These are phyloP conservation scores for Alternaria hordeiaustralica DNA, from an alignment of 2,329 filamentous ascomycete genomes.

Conservation along the genomic window DNA sequence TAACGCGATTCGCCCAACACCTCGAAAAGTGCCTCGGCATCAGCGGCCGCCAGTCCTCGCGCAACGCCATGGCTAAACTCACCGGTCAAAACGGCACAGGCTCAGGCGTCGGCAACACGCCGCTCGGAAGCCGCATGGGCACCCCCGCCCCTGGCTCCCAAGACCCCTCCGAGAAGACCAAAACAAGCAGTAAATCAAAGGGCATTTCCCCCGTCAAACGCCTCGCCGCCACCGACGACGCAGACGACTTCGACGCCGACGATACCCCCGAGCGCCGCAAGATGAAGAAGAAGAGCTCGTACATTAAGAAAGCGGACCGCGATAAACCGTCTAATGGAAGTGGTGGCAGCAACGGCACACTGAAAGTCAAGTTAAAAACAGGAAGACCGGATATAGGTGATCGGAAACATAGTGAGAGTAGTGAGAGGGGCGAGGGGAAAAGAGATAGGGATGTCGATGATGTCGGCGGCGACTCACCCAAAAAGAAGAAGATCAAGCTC, in stretches of 20 bases:
- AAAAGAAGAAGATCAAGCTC: constrained; percentile 50
- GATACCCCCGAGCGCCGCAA: constrained; percentile 52
- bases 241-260: constrained; percentile 49
- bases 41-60: constrained; percentile 58
- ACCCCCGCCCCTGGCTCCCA: constrained; percentile 49
- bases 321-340: constrained; percentile 30
- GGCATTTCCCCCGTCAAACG: constrained; percentile 38
- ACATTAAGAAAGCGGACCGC: constrained; percentile 50
- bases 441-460: constrained; percentile 44
- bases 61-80: constrained; percentile 58
- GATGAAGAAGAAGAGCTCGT: constrained; percentile 58
- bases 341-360: constrained; percentile 10
- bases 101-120: constrained; percentile 52
- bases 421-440: constrained; percentile 42
- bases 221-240: constrained; percentile 25
- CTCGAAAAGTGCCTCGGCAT: constrained; percentile 67
- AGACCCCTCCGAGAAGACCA: constrained; percentile 20
- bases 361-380: constrained; percentile 47
- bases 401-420: constrained; percentile 38
- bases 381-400: constrained; percentile 33
- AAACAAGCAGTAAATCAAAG: constrained; percentile 35
- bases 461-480: constrained; percentile 36
- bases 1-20: constrained; percentile 67
- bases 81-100: constrained; percentile 47
- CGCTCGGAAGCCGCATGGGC: constrained; percentile 51